Conservation (phyloP, 225 moss, liverwort and hornwort species). For the Pseudoscleropodium purum region DNA sequence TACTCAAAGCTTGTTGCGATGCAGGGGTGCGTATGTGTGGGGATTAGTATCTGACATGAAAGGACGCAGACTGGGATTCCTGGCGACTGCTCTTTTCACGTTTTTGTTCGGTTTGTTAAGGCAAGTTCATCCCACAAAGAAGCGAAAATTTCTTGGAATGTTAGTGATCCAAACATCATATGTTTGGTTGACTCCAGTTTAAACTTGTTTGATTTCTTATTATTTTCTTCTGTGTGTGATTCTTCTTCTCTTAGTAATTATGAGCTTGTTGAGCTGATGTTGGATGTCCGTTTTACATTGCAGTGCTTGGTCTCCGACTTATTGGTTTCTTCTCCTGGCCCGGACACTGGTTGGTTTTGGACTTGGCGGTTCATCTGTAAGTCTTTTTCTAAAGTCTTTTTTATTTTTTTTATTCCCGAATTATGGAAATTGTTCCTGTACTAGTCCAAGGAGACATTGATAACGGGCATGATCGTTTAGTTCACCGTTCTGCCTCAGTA, state of each 20-base stretch:
- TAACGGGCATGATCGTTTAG: background rate
- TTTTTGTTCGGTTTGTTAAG: constrained; percentile 81
- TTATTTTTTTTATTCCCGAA: background rate
- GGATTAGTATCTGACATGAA: constrained; percentile 78
- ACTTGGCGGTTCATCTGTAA: constrained; percentile 87
- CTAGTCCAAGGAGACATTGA: background rate
- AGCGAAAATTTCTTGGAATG: background rate
- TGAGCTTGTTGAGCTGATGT: background rate
- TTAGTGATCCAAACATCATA: background rate
- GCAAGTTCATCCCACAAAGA: constrained; percentile 10
- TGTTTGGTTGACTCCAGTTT: background rate
- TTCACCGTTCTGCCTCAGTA: background rate
- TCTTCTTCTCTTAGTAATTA: background rate
- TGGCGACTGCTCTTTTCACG: constrained; percentile 75
- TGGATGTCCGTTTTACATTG: background rate
- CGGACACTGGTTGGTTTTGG: constrained; percentile 86
- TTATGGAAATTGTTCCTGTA: background rate
- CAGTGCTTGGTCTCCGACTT: constrained; percentile 92
- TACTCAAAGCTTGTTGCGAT: background rate
- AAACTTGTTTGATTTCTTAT: background rate
- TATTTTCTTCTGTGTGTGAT: background rate
- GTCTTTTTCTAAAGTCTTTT: background rate
- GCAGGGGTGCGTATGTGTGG: constrained; percentile 87
- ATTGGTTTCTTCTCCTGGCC: constrained; percentile 68
- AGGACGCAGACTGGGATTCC: constrained; percentile 73